Base-by-base conservation (phyloP, 1,139 yeast species). In the Blastobotrys persicus region DNA sequence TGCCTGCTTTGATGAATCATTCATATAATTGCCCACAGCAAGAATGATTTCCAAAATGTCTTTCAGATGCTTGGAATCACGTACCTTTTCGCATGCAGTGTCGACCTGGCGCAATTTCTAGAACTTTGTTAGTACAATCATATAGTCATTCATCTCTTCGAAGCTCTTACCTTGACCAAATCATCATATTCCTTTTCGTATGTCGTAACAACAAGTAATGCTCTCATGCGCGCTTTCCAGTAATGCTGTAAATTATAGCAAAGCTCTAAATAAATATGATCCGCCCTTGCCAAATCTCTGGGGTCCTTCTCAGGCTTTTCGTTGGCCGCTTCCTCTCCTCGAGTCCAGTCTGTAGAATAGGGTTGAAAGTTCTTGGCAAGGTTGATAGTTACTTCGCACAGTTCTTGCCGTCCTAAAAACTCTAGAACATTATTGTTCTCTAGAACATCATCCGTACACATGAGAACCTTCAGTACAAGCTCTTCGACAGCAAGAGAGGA, bases 11-110 rank as follows among this genome's bases (percentile, higher is more conserved):
- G 85, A 73, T 31, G 75, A 70, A 61, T 88, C 95, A 65, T 92
- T 92, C 98, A 92, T 92, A 62, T 83, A 89, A 63, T 92, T 92
- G 18, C 98, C 98, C 52, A 92, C 83, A 16, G 85, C 84, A 56
- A 89, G 76, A 47, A 92, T 87, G 39, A 92, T 78, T 44, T 84
- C 85, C 50, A 92, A 72, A 7, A 91, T 78, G 51, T 79, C 77
- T 55, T 80, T 78, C 59, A 92, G 76, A 42, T 80, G 77, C n/a
- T 74, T 74, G 0, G 95, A 87, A 6, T 76, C 71, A 47, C 75
- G 72, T n/a, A 91, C 72, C 37, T 80, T 74, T 32, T 73, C 75
- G 46, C 82, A 75, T 0, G 95, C 95, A 40, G 74, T 76, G 59
- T 88, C 95, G 28, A 92, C 69, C 38, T 78, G 65, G 48, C 79